Evolutionary conservation across 78 protist species (phyloP).

Genomic region (Carpediemonas membranifera): DNA sequence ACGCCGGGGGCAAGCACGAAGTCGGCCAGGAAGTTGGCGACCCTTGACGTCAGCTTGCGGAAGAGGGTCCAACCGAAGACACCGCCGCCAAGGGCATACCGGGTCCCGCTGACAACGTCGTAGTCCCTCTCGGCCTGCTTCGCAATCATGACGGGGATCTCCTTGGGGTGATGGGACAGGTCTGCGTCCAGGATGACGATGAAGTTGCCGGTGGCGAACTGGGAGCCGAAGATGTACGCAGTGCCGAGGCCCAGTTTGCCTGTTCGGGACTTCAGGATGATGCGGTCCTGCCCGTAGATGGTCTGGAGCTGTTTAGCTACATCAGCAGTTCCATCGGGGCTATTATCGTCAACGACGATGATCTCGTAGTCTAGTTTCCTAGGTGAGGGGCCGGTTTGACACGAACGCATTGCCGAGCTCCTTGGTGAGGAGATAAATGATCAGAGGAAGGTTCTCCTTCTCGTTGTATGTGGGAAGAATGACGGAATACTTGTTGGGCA

Average conservation of each 20-base stretch:
- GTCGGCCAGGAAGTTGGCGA: conserved; percentile 66
- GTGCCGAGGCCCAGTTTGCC: conserved; percentile 76
- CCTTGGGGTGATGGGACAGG: conserved; percentile 74
- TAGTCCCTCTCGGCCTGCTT: conserved; percentile 45
- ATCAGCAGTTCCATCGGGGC: conserved; percentile 70
- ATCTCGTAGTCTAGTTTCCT: conserved; percentile 59
- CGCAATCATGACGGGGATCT: conserved; percentile 67
- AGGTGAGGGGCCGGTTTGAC: not conserved
- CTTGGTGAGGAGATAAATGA: conserved; percentile 36
- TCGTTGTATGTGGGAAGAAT: conserved; percentile 80
- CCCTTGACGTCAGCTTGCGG: conserved; percentile 54
- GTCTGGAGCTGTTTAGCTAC: conserved; percentile 58
- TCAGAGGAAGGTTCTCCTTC: conserved; percentile 71
- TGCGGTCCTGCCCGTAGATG: conserved; percentile 45
- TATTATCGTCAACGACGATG: conserved; percentile 66
- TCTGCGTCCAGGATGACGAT: conserved; percentile 80
- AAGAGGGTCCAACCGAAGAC: conserved; percentile 73
- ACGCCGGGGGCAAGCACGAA: conserved; percentile 52
- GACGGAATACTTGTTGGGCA: conserved; percentile 63
- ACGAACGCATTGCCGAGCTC: conserved; percentile 32
- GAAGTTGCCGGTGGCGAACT: conserved; percentile 66
- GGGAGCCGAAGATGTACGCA: conserved; percentile 68
- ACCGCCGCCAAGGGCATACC: conserved; percentile 69
- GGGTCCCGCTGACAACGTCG: conserved; percentile 78
- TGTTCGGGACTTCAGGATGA: conserved; percentile 26